Percentiles rank a stretch among this genome's conserved stretches.
Evolutionary conservation across 345 rosid species (phyloP).

Genomic region (Mercurialis annua): DNA sequence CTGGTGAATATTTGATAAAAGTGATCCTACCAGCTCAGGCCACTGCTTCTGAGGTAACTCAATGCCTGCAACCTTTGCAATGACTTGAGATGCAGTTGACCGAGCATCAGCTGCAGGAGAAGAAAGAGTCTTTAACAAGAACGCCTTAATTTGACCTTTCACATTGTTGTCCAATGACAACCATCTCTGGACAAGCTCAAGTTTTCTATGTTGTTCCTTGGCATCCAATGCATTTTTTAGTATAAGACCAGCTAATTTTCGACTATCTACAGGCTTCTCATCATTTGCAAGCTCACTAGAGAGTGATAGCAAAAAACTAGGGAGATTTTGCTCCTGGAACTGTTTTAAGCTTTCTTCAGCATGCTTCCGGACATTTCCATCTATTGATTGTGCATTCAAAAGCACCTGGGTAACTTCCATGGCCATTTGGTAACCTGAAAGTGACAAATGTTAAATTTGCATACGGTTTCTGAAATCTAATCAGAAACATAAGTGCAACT

Average conservation of each 20-base stretch:
- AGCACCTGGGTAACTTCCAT: conserved; percentile 73
- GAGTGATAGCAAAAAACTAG: conserved; percentile 56
- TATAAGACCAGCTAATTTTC: conserved; percentile 67
- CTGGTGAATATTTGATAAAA: conserved; percentile 62
- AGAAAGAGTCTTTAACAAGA: conserved; percentile 1
- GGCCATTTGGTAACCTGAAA: conserved; percentile 28
- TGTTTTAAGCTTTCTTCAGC: conserved; percentile 71
- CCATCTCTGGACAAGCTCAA: conserved; percentile 71
- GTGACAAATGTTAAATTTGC: not conserved
- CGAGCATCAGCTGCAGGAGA: conserved; percentile 45
- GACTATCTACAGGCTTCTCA: conserved; percentile 71
- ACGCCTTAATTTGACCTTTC: conserved; percentile 46
- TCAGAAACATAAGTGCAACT: not conserved
- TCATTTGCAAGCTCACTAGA: conserved; percentile 63
- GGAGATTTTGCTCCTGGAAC: conserved; percentile 67
- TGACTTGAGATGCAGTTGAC: conserved; percentile 65
- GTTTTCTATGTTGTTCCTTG: conserved; percentile 66
- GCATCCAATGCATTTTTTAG: conserved; percentile 72
- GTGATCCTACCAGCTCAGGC: conserved; percentile 68
- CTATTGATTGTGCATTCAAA: conserved; percentile 68
- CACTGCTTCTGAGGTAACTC: conserved; percentile 78
- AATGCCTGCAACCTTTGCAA: conserved; percentile 71
- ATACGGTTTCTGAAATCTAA: not conserved
- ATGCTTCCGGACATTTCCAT: conserved; percentile 59
- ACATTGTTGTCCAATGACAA: conserved; percentile 46